Base-by-base conservation (phyloP, 2,329 filamentous ascomycete genomes). In the Polytolypa hystricis region DNA sequence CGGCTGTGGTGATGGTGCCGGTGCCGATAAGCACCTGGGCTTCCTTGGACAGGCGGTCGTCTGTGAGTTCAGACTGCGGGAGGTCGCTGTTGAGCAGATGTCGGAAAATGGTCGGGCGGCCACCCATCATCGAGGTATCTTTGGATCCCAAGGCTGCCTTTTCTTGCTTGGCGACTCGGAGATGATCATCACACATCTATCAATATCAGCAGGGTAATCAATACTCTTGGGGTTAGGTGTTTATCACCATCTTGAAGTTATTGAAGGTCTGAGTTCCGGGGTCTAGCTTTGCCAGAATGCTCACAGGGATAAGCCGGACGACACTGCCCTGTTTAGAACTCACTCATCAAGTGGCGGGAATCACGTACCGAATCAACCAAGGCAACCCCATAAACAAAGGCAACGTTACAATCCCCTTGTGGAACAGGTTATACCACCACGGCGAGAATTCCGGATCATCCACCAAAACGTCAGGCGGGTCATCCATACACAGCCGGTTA, bases 41-140 rank as follows among this genome's bases (percentile, higher is more conserved):
- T 42, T 58, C 55, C n/a, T 39, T n/a, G 57, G 46, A 4, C 54
- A 51, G 4, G 37, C 32, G 2, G 40, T 40, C 8, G 43, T 30
- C 30, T 47, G n/a, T n/a, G n/a, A n/a, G n/a, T 27, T 58, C 53
- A 9, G 41, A 38, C 11, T 33, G 28, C 3, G 45, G 43, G 21
- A 46, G 34, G 18, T 46, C 43, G 10, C 43, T 46, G 23, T 23
- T 42, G 12, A 19, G 21, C n/a, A 38, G 29, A 19, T 40, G 37
- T 30, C 38, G 41, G 27, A 43, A 43, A 15, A 43, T 29, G 29
- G 41, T n/a, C n/a, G n/a, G n/a, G n/a, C n/a, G n/a, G n/a, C n/a
- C n/a, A n/a, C n/a, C n/a, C n/a, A n/a, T n/a, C n/a, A n/a, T n/a
- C n/a, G n/a, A n/a, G n/a, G n/a, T n/a, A n/a, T n/a, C n/a, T n/a